These are phyloP conservation scores for Endocarpon pusillum DNA, from an alignment of 495 filamentous ascomycete species.

Conservation along the genomic window DNA sequence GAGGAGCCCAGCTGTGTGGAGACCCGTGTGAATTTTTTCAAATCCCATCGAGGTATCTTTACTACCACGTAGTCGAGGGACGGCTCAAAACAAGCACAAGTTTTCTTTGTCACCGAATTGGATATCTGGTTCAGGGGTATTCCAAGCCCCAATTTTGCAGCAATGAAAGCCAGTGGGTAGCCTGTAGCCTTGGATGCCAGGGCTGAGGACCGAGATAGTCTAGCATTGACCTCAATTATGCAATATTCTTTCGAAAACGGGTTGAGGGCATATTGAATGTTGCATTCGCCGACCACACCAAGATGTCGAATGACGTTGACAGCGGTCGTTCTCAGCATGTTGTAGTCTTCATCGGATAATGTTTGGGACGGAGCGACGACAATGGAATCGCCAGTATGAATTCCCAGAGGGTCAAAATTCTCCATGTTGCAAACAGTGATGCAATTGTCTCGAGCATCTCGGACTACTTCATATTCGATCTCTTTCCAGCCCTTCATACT, in stretches of 20 bases:
- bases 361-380: conserved; percentile 96
- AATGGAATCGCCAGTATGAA: conserved; percentile 96
- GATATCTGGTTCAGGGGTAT: conserved; percentile 94
- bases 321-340: conserved; percentile 96
- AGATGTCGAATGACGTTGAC: conserved; percentile 97
- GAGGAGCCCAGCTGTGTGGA: conserved; percentile 89
- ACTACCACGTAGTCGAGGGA: conserved; percentile 97
- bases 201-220: conserved; percentile 89
- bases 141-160: conserved; percentile 83
- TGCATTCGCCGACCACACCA: conserved; percentile 95
- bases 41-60: conserved; percentile 96
- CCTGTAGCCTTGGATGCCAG: conserved; percentile 95
- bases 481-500: conserved; percentile 99
- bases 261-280: conserved; percentile 96
- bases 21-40: conserved; percentile 96
- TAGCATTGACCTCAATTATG: conserved; percentile 98
- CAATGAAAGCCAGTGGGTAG: conserved; percentile 91
- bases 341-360: conserved; percentile 93
- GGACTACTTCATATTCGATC: conserved; percentile 95
- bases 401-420: conserved; percentile 96
- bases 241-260: conserved; percentile 95
- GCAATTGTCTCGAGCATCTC: conserved; percentile 92
- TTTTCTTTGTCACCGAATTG: conserved; percentile 91
- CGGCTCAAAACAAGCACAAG: conserved; percentile 97
- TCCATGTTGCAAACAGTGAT: conserved; percentile 99